A percentile compares a stretch with the other conserved stretches of the same genome.
Conservation (phyloP, 176 grass and related monocot species). For the Oryza coarctata region DNA sequence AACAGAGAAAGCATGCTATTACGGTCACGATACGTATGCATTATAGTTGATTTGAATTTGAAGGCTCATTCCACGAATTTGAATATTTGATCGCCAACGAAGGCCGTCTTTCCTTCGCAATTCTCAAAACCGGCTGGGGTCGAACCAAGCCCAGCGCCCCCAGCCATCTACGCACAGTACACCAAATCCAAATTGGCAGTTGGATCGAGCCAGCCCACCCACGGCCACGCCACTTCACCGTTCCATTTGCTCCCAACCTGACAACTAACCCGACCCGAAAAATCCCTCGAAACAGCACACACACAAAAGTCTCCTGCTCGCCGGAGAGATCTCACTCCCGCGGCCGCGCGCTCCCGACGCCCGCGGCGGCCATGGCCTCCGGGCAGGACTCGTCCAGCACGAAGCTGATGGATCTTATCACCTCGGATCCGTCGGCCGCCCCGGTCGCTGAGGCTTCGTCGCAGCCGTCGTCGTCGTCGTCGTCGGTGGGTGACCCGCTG, state of each 20-base stretch:
- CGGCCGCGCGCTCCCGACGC: slow-evolving; percentile 8
- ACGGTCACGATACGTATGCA: too few species aligned
- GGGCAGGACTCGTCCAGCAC: slow-evolving; percentile 77
- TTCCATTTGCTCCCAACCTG: not conserved
- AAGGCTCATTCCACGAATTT: too few species aligned
- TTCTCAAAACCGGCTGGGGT: not conserved
- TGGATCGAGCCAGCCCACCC: slow-evolving; percentile 39
- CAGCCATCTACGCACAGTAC: not conserved
- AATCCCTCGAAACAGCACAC: not conserved
- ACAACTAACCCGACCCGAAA: slow-evolving; percentile 27
- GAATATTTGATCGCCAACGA: too few species aligned
- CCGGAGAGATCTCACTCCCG: slow-evolving; percentile 53
- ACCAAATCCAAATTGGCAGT: slow-evolving; percentile 39
- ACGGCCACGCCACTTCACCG: slow-evolving; percentile 7
- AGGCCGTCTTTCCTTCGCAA: too few species aligned
- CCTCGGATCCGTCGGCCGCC: slow-evolving; percentile 69
- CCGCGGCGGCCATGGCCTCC: slow-evolving; percentile 69
- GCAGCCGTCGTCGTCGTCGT: slow-evolving; percentile 37
- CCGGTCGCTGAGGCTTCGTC: slow-evolving; percentile 34
- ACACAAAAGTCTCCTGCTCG: slow-evolving; percentile 23
- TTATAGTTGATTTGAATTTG: too few species aligned
- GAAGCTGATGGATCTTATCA: slow-evolving; percentile 98
- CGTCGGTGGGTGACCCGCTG: slow-evolving; percentile 23
- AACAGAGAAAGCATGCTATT: too few species aligned
- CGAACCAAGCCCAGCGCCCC: not conserved